phyloP scores from a whole-genome alignment of 202 grass and related monocot species.

The Dendrocalamus latiflorus region DNA sequence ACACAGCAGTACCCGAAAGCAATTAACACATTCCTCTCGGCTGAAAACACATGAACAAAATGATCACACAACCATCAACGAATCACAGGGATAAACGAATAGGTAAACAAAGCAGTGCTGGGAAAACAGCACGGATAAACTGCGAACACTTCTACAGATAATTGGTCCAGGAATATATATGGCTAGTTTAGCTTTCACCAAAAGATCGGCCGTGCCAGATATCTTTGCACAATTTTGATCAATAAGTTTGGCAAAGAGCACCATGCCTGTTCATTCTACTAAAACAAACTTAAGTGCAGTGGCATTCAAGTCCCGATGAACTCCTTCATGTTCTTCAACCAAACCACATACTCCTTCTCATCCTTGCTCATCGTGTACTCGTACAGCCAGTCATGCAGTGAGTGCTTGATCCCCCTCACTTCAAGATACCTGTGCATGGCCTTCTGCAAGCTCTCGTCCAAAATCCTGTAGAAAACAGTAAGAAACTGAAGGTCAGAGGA shows the following conservation, averaged over 20 bases:
- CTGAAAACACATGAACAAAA: not conserved
- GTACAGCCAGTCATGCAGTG: conserved; percentile 57
- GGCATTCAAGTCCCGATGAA: conserved; percentile 59
- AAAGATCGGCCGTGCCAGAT: not conserved
- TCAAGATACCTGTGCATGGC: conserved; percentile 68
- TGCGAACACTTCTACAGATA: not conserved
- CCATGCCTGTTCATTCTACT: not conserved
- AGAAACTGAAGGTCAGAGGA: not conserved
- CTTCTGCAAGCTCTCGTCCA: conserved; percentile 80
- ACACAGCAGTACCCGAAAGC: not conserved
- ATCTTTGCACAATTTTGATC: conserved; percentile 16
- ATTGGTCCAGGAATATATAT: not conserved
- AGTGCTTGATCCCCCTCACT: conserved; percentile 66
- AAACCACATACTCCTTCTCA: conserved; percentile 79
- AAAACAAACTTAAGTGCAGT: not conserved
- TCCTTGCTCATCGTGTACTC: conserved; percentile 90
- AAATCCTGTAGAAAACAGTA: conserved; percentile 36
- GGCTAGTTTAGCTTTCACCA: not conserved
- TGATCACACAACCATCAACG: not conserved
- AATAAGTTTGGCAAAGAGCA: not conserved
- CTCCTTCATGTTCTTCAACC: conserved; percentile 89
- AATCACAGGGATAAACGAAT: not conserved
- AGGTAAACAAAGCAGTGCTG: not conserved
- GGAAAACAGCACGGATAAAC: not conserved
- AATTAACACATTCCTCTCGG: not conserved